Percentiles rank a stretch among this genome's conserved stretches.
These are phyloP conservation scores for Aureobasidium vineae DNA, from an alignment of 2,329 filamentous ascomycete genomes.

Conservation along the genomic window DNA sequence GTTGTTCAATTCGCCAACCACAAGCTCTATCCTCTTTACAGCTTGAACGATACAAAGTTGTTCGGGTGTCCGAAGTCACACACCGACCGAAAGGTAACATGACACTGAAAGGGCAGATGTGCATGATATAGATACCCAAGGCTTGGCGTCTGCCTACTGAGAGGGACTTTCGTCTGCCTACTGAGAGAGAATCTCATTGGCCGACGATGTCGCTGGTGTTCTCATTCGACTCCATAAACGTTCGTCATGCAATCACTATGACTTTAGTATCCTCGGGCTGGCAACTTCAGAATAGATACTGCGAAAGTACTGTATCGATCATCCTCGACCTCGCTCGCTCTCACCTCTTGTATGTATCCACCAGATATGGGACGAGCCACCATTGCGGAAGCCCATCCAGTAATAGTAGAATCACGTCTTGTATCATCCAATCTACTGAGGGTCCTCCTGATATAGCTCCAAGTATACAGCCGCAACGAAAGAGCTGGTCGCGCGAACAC, in stretches of 20 bases:
- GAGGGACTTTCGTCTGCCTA: background rate
- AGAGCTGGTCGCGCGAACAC: too few species aligned
- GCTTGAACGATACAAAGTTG: background rate
- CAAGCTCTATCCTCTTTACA: background rate
- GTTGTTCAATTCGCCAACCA: background rate
- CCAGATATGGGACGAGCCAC: background rate
- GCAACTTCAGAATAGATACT: too few species aligned
- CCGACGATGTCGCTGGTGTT: background rate
- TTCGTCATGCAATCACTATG: background rate
- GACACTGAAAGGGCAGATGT: background rate
- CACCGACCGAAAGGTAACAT: background rate
- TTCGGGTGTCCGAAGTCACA: background rate
- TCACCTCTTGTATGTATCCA: background rate
- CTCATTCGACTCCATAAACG: background rate
- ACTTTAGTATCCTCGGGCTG: background rate
- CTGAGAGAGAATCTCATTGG: background rate
- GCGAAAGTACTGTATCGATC: too few species aligned
- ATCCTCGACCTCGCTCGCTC: background rate
- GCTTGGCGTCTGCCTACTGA: constrained; percentile 12
- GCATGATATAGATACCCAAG: constrained; percentile 2
- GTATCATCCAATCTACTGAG: background rate
- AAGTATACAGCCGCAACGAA: background rate
- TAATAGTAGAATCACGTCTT: background rate
- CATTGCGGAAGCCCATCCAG: background rate
- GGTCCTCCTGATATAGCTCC: background rate